Evolutionary conservation across 805 yeast genomes (phyloP).

Genomic region (Myxozyma sirexii): DNA sequence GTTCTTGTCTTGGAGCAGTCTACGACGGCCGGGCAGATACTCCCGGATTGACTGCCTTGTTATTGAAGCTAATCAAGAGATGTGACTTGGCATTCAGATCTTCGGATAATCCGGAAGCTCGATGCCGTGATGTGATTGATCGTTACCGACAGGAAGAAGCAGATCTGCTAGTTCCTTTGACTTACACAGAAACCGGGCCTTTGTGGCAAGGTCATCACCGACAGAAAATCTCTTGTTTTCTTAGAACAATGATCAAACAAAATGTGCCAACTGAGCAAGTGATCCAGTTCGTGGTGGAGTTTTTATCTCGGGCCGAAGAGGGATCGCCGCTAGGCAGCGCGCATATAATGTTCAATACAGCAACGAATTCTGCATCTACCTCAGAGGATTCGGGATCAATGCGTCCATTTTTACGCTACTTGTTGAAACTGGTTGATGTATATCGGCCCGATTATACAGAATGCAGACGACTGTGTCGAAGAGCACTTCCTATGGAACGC

Average conservation of each 20-base stretch:
- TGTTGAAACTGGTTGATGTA: neutral
- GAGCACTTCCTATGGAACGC: neutral
- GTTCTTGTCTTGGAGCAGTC: slow-evolving; percentile 8
- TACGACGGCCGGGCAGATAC: slow-evolving; percentile 16
- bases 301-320: neutral
- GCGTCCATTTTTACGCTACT: slow-evolving; percentile 4
- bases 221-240: neutral
- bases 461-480: neutral
- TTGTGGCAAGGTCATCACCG: slow-evolving; percentile 10
- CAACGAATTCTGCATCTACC: neutral
- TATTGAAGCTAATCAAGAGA: slow-evolving; percentile 3
- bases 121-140: slow-evolving; percentile 3
- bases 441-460: neutral
- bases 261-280: slow-evolving; percentile 10
- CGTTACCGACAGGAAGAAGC: neutral
- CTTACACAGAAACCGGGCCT: neutral
- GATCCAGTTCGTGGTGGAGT: slow-evolving; percentile 4
- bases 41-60: slow-evolving; percentile 5
- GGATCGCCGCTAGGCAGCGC: neutral
- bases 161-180: slow-evolving; percentile 2
- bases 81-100: neutral
- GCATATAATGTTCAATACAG: slow-evolving; percentile 12
- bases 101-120: neutral
- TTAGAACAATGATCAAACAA: slow-evolving; percentile 5
- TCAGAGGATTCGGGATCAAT: neutral